Conservation (phyloP, 129 eudicot genomes). For the Flaveria bidentis region DNA sequence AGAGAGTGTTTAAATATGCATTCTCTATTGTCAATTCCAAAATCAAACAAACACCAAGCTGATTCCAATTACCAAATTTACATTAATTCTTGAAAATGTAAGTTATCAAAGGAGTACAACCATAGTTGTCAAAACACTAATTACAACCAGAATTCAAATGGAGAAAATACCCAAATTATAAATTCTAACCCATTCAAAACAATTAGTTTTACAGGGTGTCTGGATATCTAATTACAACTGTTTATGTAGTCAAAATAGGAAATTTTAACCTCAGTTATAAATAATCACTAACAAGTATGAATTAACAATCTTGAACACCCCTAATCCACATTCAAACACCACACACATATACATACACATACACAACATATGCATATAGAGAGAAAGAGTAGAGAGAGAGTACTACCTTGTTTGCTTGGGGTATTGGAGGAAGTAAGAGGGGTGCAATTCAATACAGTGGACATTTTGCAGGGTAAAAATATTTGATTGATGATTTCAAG, state of each 20-base stretch:
- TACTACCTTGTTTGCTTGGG: conserved; percentile 36
- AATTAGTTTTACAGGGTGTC: background rate
- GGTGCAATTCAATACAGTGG: conserved; percentile 43
- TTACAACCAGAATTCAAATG: background rate
- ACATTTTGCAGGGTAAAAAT: conserved; percentile 32
- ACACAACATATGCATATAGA: background rate
- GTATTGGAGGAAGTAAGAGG: conserved; percentile 43
- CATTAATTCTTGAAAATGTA: background rate
- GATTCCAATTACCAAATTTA: background rate
- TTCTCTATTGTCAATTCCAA: background rate
- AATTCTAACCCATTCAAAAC: background rate
- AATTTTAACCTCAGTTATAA: background rate
- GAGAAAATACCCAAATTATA: background rate
- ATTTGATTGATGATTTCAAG: conserved; percentile 28
- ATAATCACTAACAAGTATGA: background rate
- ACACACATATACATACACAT: background rate
- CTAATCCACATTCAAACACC: background rate
- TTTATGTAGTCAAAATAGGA: background rate
- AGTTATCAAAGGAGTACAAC: too few relatives aligned
- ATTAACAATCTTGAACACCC: background rate
- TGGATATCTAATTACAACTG: background rate
- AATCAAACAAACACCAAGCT: background rate
- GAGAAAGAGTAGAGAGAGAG: background rate
- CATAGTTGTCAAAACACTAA: too few relatives aligned
- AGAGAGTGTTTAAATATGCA: background rate